Base-by-base conservation (phyloP, 768 basidiomycete species). In the Erythrobasidium yunnanense region DNA sequence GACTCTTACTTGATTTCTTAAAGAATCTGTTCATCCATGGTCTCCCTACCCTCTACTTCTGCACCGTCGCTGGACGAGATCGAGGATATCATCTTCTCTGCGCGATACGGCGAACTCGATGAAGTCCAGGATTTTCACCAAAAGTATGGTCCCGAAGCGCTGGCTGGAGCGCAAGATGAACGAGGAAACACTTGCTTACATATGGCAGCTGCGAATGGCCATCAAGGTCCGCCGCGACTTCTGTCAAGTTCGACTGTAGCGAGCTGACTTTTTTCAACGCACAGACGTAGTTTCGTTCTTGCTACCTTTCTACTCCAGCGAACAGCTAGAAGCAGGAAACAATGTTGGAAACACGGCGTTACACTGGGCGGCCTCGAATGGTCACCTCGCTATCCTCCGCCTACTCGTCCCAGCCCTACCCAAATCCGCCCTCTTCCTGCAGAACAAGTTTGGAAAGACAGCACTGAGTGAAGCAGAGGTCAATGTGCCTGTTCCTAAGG, bases 171-270 rank as follows among this genome's bases (percentile, higher is more conserved):
- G 0, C 51, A 25, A 22, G 73, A 75, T 66, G 73, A 75, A 11
- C 33, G 66, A 3, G 73, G 72, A 2, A 73, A 73, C 63, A 70
- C 71, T 11, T 65, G 70, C 33, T 42, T 75, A 55, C 74, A 75
- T 51, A 67, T 72, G 70, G 70, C 70, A 0, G 72, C 69, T 8
- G 74, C 70, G 0, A 75, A 75, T 32, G 74, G 73, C 0, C 74
- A 75, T 54, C 4, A 32, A 0, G 73, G 74, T 75, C 29, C 30
- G 71, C 50, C 34, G 4, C 42, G 15, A 22, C 13, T 54, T 52
- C 50, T 23, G 18, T 52, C 8, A 23, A 52, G 29, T 13, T 20
- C 54, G 20, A n/a, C n/a, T n/a, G n/a, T n/a, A n/a, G 54, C 11
- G 54, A 15, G 17, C 30, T 25, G 22, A 55, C 30, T 22, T 25